Evolutionary conservation across 129 eudicot species (phyloP), one percentile per base, ranked within the genome.

Genomic region (Pittosporum tobira): DNA sequence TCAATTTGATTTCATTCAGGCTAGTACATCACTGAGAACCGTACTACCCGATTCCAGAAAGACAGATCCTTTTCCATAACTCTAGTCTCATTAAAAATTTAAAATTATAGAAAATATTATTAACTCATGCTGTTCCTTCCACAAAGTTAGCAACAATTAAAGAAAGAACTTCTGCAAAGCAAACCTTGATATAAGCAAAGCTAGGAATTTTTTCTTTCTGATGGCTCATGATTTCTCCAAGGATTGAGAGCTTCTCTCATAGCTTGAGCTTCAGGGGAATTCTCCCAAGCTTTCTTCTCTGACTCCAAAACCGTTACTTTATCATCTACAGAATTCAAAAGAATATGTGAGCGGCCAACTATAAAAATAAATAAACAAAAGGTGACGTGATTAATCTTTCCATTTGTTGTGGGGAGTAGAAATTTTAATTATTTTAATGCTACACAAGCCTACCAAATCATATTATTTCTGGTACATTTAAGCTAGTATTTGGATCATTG

Each of bases 231-330:
- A 62, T 84, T 61, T 73, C 94, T 84, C 96, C 96, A 88, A 44
- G 96, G 96, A 72, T 88, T 84, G 22, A 84, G 94, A 67, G 94
- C 94, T 43, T 88, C 96, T 78, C 94, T 78, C 66, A 74, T 62
- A 2, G 88, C 95, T 69, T 81, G 83, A 47, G 97, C 97, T 85
- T 88, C 93, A 7, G 95, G 83, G 53, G 88, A 68, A 74, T 50
- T 84, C 60, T 88, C 97, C 93, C 85, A 88, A 40, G 93, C 95
- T 66, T 78, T 80, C 78, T 82, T 88, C 70, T 88, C 97, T 3
- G 93, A 67, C 68, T 88, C 97, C 53, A 88, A 56, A 63, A 70
- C 88, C 26, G 97, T 85, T 65, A 88, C 95, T 69, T 81, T 85
- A 67, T 88, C 97, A 73, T 88, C 97, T 88, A 77, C 71, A 59